Evolutionary conservation across 2,329 filamentous ascomycete genomes (phyloP).

Genomic region (Emergomyces orientalis): DNA sequence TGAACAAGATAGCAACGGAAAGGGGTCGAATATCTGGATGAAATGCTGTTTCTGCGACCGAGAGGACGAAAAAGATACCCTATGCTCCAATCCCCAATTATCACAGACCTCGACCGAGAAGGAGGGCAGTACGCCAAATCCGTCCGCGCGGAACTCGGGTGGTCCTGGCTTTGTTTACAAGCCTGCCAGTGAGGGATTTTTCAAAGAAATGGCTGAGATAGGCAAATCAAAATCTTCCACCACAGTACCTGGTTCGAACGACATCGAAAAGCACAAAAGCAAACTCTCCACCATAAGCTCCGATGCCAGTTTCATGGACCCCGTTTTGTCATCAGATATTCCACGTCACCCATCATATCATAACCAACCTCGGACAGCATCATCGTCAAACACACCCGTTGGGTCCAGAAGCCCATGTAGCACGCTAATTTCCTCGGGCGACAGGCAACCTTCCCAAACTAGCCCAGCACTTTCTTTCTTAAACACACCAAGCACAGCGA

Average conservation of each 20-base stretch:
- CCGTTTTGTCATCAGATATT: slow-evolving; percentile 9
- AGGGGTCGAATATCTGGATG: neutral
- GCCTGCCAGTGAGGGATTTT: slow-evolving; percentile 16
- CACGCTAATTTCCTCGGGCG: neutral
- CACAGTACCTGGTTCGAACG: slow-evolving; percentile 4
- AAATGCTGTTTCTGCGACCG: neutral
- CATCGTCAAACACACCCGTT: neutral
- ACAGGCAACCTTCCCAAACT: neutral
- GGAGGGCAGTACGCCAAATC: neutral
- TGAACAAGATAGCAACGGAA: slow-evolving; percentile 1
- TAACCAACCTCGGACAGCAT: neutral
- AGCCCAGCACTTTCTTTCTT: slow-evolving; percentile 4
- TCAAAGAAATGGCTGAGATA: slow-evolving; percentile 17
- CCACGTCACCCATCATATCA: slow-evolving; percentile 16
- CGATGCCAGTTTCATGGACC: slow-evolving; percentile 5
- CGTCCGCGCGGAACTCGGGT: neutral
- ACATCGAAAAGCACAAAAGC: neutral
- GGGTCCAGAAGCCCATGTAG: slow-evolving; percentile 3
- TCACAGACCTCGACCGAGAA: neutral
- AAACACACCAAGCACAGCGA: neutral
- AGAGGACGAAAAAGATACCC: neutral
- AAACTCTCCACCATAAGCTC: slow-evolving; percentile 5
- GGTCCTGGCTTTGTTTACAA: slow-evolving; percentile 16
- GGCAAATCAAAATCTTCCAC: slow-evolving; percentile 9
- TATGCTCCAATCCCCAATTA: neutral